Evolutionary conservation across 2,329 filamentous ascomycete genomes (phyloP).

Genomic region (Fusarium sororula): DNA sequence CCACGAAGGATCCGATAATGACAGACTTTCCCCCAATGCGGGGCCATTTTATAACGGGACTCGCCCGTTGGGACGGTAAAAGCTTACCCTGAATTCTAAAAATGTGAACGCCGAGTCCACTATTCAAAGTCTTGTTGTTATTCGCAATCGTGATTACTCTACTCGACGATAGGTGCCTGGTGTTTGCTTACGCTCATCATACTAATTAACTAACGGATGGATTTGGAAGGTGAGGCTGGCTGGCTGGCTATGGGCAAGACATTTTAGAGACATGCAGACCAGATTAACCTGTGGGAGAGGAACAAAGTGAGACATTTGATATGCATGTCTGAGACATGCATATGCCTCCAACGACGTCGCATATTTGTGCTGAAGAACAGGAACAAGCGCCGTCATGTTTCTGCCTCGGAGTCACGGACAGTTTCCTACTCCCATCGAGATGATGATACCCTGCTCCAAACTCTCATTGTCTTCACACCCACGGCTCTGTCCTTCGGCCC

Average conservation of each 20-base stretch:
- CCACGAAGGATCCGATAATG: constrained; percentile 9
- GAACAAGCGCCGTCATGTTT: constrained; percentile 5
- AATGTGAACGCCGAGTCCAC: constrained; percentile 8
- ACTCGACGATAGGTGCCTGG: neutral
- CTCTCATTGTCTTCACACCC: neutral
- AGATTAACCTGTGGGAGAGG: constrained; percentile 50
- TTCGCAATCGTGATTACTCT: neutral
- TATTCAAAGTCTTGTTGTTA: neutral
- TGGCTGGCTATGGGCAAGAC: constrained; percentile 33
- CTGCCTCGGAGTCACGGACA: constrained; percentile 1
- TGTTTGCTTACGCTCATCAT: constrained; percentile 20
- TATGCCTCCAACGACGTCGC: constrained; percentile 37
- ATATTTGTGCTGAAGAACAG: constrained; percentile 31
- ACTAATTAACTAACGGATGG: neutral
- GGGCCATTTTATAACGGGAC: constrained; percentile 7
- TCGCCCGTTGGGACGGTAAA: constrained; percentile 1
- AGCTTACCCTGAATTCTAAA: constrained; percentile 4
- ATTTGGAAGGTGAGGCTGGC: constrained; percentile 9
- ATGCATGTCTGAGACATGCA: constrained; percentile 49
- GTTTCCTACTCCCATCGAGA: neutral
- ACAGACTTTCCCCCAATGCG: constrained; percentile 15
- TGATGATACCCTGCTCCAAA: neutral
- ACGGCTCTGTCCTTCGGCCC: constrained; percentile 8
- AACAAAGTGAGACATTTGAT: constrained; percentile 49
- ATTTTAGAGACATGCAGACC: constrained; percentile 37